Evolutionary conservation across 2,329 filamentous ascomycete genomes (phyloP), one percentile per base, ranked within the genome.

Genomic region (Verticillium longisporum): DNA sequence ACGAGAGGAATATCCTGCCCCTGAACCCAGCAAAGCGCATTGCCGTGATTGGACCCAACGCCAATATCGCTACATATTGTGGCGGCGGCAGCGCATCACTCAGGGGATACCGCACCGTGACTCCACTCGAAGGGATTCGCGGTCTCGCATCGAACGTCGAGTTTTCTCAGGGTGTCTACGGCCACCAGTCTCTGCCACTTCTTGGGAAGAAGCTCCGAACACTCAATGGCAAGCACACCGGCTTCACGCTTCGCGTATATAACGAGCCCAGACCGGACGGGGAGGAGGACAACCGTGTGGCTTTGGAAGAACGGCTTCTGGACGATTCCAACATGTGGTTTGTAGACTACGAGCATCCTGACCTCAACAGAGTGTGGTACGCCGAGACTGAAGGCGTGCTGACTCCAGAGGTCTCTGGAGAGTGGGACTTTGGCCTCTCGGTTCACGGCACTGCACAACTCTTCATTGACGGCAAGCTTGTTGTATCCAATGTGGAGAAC

Each of bases 1-100:
- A 62, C 34, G 61, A 58, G 1, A 45, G 53, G 15, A 13, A 41
- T 3, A 37, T 60, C 1, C 55, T 63, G 37, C 60, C 62, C 1
- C n/a, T 59, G 10, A 14, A 54, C 10, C 32, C 57, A 5, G 10
- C 14, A 13, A 37, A 14, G 21, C 11, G n/a, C 7, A 26, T 59
- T 15, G 57, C 57, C 41, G 33, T 84, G 11, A 83, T 85, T 60
- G 83, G 82, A 3, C 81, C 81, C 15, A 83, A 84, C 60, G 74
- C 81, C 14, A 80, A 78, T 56, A 70, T 67, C 9, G 60, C 69
- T 3, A 65, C 66, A 2, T 67, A 68, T 4, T 70, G 66, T 41
- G 73, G 73, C 7, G 73, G 73, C 0, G 73, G 73, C 9, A 70
- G 68, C 45, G 72, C 73, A 1, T 68, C 66, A 6, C 61, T 75